These are phyloP conservation scores for Closterium sp. DNA, from an alignment of 139 green algal species.

Conservation along the genomic window DNA sequence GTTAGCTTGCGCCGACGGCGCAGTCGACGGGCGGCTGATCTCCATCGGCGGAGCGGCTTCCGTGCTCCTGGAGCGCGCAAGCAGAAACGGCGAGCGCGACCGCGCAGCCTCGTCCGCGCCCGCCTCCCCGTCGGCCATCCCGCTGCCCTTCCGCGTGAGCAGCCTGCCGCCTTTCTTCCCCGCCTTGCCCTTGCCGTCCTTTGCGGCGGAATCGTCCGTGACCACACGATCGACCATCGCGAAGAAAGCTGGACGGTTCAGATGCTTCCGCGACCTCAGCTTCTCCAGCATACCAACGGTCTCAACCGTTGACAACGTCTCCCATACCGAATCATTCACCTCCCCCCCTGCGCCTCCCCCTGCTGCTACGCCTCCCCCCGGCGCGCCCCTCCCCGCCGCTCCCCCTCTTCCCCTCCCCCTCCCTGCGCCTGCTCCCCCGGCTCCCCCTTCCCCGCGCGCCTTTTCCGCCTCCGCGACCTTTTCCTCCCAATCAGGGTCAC, in stretches of 20 bases:
- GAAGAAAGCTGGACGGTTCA: neutral
- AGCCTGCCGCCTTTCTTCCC: too few relatives aligned
- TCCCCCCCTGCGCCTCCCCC: neutral
- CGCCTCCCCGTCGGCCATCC: too few relatives aligned
- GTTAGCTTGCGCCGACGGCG: too few relatives aligned
- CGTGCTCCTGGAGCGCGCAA: too few relatives aligned
- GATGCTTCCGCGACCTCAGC: slow-evolving; percentile 4
- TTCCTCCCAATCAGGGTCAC: neutral
- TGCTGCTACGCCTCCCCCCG: neutral
- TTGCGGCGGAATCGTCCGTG: too few relatives aligned
- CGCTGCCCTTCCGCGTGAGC: too few relatives aligned
- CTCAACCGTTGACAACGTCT: neutral
- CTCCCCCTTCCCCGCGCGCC: neutral
- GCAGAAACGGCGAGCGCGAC: too few relatives aligned
- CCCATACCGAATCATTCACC: neutral
- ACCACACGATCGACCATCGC: neutral
- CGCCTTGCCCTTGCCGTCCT: too few relatives aligned
- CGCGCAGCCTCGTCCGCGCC: too few relatives aligned
- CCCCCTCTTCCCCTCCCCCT: neutral
- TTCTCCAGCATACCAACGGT: neutral
- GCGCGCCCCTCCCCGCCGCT: neutral
- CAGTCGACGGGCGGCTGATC: too few relatives aligned
- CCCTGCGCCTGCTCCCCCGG: neutral
- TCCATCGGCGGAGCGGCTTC: too few relatives aligned
- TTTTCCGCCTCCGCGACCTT: neutral